Percentiles rank a stretch among this genome's conserved stretches.
These are phyloP conservation scores for Neospora caninum DNA, from an alignment of 169 alveolate species.

Conservation along the genomic window DNA sequence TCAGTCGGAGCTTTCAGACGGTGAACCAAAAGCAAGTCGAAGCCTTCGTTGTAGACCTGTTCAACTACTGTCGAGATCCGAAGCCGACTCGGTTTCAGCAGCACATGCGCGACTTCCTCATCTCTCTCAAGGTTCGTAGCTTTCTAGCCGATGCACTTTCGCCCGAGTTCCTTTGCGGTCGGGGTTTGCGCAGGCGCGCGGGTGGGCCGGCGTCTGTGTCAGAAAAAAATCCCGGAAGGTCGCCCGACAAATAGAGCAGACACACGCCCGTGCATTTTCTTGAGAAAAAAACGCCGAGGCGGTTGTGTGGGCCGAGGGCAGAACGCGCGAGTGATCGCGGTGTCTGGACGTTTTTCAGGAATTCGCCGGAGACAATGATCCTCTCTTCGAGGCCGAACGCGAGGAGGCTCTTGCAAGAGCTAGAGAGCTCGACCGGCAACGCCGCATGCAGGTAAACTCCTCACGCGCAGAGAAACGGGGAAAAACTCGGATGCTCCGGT, in stretches of 20 bases:
- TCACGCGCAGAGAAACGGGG: not conserved
- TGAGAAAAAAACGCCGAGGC: too few relatives aligned
- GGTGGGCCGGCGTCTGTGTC: too few relatives aligned
- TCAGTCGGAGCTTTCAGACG: constrained; percentile 47
- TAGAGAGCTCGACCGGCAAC: constrained; percentile 60
- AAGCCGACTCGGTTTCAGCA: constrained; percentile 60
- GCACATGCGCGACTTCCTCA: constrained; percentile 67
- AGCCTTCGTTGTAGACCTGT: constrained; percentile 67
- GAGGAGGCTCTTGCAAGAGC: constrained; percentile 64
- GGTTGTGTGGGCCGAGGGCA: too few relatives aligned
- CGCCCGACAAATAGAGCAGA: too few relatives aligned
- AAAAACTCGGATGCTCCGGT: not conserved
- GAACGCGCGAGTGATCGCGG: too few relatives aligned
- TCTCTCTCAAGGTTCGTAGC: constrained; percentile 47
- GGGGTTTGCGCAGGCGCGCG: too few relatives aligned
- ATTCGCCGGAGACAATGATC: constrained; percentile 62
- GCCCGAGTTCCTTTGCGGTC: too few relatives aligned
- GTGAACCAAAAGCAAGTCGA: constrained; percentile 61
- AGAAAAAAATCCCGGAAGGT: too few relatives aligned
- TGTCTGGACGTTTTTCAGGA: constrained; percentile 43
- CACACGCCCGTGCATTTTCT: too few relatives aligned
- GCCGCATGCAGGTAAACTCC: constrained; percentile 37
- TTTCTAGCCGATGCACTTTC: too few relatives aligned
- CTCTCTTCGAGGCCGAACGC: constrained; percentile 58
- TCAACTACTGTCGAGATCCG: constrained; percentile 59